Conservation (phyloP, 2,329 filamentous ascomycete genomes). For the Phaeosphaeriaceae sp. region DNA sequence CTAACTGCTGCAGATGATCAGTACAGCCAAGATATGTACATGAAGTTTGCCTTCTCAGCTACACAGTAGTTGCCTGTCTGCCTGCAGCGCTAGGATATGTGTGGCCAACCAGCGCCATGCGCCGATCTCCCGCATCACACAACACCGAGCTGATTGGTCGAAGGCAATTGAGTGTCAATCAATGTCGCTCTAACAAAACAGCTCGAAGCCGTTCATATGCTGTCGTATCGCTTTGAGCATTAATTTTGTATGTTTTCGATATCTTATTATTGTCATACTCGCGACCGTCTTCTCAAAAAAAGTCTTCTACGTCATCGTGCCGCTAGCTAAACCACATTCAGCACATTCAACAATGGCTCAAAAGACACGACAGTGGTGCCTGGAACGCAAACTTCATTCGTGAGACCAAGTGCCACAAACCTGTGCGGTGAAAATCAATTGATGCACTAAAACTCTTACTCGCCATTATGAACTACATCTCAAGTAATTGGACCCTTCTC, state of each 20-base stretch:
- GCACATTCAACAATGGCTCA: slow-evolving; percentile 26
- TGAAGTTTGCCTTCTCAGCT: too few relatives aligned
- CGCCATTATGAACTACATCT: slow-evolving; percentile 41
- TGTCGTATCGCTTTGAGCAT: not conserved
- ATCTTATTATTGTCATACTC: not conserved
- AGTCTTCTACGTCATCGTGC: slow-evolving; percentile 35
- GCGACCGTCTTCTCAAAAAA: not conserved
- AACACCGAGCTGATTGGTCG: too few relatives aligned
- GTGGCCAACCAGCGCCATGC: too few relatives aligned
- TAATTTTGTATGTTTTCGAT: not conserved
- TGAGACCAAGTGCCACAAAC: not conserved
- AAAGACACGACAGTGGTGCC: slow-evolving; percentile 15
- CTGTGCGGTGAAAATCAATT: not conserved
- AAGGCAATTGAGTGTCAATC: too few relatives aligned
- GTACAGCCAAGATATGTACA: too few relatives aligned
- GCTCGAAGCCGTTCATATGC: not conserved
- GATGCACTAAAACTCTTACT: not conserved
- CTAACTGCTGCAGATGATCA: too few relatives aligned
- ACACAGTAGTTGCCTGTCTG: too few relatives aligned
- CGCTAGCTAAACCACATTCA: slow-evolving; percentile 22
- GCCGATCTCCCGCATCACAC: too few relatives aligned
- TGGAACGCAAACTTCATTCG: not conserved
- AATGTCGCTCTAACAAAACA: too few relatives aligned
- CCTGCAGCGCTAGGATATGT: too few relatives aligned
- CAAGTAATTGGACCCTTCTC: slow-evolving; percentile 22